phyloP scores from a whole-genome alignment of 2,329 filamentous ascomycete genomes.

The Juglanconis oblonga region DNA sequence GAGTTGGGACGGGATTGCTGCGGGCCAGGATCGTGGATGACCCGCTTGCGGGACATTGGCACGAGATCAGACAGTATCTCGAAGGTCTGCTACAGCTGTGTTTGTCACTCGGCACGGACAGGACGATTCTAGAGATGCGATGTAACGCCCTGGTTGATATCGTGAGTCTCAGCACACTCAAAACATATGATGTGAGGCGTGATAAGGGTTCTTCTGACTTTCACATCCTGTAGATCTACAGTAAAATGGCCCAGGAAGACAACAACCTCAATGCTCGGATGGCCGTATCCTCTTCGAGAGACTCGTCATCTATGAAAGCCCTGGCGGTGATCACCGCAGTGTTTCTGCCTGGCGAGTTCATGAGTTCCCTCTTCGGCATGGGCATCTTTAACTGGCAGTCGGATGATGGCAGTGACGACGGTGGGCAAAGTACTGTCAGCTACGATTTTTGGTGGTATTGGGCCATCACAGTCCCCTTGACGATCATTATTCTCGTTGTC shows the following conservation, averaged over 20 bases:
- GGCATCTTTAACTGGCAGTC: constrained; percentile 47
- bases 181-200: no score
- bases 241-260: constrained; percentile 48
- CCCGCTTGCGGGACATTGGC: constrained; percentile 38
- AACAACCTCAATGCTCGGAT: constrained; percentile 42
- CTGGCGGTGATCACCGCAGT: constrained; percentile 46
- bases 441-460: constrained; percentile 45
- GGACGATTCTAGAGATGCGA: constrained; percentile 43
- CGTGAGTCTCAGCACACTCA: constrained; percentile 25
- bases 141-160: constrained; percentile 47
- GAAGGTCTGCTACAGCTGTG: constrained; percentile 42
- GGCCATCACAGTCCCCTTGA: constrained; percentile 41
- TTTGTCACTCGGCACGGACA: constrained; percentile 42
- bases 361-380: constrained; percentile 44
- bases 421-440: constrained; percentile 33
- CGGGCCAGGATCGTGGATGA: constrained; percentile 20
- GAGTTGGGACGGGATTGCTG: constrained; percentile 18
- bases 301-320: constrained; percentile 47
- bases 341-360: constrained; percentile 46
- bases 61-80: constrained; percentile 45
- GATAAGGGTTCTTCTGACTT: constrained; percentile 10
- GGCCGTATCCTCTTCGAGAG: constrained; percentile 37
- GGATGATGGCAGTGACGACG: constrained; percentile 24
- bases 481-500: constrained; percentile 36
- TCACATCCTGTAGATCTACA: constrained; percentile 36